These are phyloP conservation scores for Aspergillus hortae DNA, from an alignment of 2,329 filamentous ascomycete species.

Conservation along the genomic window DNA sequence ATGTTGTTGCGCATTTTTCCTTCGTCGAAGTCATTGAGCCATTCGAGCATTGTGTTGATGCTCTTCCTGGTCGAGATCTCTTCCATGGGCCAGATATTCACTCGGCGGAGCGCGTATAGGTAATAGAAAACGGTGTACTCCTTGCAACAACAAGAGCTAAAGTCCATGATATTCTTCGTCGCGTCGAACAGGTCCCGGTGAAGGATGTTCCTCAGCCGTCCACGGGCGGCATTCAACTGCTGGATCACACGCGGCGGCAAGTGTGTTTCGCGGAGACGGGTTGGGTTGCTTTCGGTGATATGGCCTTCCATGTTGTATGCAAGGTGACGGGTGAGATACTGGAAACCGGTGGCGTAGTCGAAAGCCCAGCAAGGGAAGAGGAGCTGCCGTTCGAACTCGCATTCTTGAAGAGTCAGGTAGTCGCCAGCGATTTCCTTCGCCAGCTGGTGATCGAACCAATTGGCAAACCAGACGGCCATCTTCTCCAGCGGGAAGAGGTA, in stretches of 20 bases:
- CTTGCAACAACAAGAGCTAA: background rate
- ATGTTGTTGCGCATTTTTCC: background rate
- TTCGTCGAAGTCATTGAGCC: background rate
- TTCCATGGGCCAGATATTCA: constrained; percentile 3
- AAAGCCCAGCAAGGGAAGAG: constrained; percentile 5
- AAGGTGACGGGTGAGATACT: background rate
- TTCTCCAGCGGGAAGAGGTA: too few species aligned
- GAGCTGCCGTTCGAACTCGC: background rate
- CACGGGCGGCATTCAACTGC: constrained; percentile 6
- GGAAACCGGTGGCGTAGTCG: background rate
- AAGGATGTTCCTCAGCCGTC: constrained; percentile 4
- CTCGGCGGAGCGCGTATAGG: background rate
- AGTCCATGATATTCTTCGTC: background rate
- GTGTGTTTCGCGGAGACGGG: background rate
- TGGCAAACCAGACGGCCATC: too few species aligned
- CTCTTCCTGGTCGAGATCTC: background rate
- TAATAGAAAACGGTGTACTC: constrained; percentile 3
- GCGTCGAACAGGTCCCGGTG: background rate
- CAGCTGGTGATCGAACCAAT: too few species aligned
- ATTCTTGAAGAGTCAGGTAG: too few species aligned
- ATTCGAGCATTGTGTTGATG: background rate
- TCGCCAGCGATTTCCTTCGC: too few species aligned
- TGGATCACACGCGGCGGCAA: constrained; percentile 2
- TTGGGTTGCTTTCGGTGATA: constrained; percentile 6
- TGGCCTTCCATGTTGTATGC: background rate